phyloP scores from a whole-genome alignment of 2,329 filamentous ascomycete genomes.

The Fusarium sp. region DNA sequence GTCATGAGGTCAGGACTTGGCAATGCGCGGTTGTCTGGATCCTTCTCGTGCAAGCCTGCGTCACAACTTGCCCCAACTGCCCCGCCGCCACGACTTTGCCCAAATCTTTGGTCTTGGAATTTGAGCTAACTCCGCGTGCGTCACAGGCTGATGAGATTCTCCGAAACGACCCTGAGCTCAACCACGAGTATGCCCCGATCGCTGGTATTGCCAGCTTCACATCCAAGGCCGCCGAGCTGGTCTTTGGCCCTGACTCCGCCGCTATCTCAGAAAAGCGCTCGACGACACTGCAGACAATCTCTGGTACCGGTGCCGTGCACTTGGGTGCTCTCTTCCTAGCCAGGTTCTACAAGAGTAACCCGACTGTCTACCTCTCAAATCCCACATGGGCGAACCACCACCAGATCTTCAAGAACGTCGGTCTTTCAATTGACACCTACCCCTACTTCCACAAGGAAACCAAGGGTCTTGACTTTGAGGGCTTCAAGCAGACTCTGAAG shows the following conservation, averaged over 20 bases:
- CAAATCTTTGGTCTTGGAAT: constrained; percentile 28
- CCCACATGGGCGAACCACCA: constrained; percentile 99
- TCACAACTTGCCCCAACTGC: constrained; percentile 35
- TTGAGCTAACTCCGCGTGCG: constrained; percentile 45
- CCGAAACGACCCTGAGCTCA: constrained; percentile 88
- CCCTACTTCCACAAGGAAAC: constrained; percentile 94
- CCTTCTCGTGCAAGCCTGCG: constrained; percentile 28
- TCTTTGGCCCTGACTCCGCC: constrained; percentile 84
- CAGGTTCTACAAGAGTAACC: constrained; percentile 86
- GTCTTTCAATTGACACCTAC: constrained; percentile 83
- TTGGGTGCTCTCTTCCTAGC: constrained; percentile 93
- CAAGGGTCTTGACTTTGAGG: constrained; percentile 91
- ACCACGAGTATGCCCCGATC: constrained; percentile 99
- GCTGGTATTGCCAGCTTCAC: constrained; percentile 90
- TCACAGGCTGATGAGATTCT: constrained; percentile 90
- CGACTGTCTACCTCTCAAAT: constrained; percentile 89
- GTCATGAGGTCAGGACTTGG: constrained; percentile 42
- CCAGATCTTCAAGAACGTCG: constrained; percentile 96
- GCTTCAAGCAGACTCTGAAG: constrained; percentile 82
- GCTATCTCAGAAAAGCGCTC: constrained; percentile 88
- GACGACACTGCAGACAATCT: constrained; percentile 92
- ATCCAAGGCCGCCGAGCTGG: constrained; percentile 89
- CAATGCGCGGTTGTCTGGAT: constrained; percentile 32
- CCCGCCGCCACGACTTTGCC: constrained; percentile 28
- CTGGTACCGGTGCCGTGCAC: constrained; percentile 95